Conservation (phyloP, 768 basidiomycete genomes). For the Tylopilus rubrobrunneus region DNA sequence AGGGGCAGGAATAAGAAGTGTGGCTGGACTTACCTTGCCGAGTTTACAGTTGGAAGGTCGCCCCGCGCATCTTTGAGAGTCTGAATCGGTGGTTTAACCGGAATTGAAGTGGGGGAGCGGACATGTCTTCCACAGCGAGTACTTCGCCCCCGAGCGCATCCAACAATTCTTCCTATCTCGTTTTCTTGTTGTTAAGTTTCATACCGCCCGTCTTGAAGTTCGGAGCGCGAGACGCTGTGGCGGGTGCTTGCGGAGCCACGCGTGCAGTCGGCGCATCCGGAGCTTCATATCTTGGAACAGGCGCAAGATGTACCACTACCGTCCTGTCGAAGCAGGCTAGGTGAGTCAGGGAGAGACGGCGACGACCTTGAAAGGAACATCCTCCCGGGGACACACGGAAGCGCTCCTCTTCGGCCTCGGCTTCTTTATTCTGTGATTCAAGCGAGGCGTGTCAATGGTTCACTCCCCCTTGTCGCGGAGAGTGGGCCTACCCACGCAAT, state of each 20-base stretch:
- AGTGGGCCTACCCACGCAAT: constrained; percentile 73
- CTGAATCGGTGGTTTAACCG: constrained; percentile 42
- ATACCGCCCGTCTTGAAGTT: constrained; percentile 94
- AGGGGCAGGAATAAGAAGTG: background rate
- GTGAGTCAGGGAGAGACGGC: no score
- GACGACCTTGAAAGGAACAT: no score
- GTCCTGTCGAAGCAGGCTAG: no score
- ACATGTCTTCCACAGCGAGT: constrained; percentile 49
- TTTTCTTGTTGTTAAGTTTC: constrained; percentile 94
- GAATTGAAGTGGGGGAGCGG: constrained; percentile 49
- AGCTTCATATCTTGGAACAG: constrained; percentile 69
- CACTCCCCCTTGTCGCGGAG: no score
- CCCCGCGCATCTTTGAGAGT: constrained; percentile 49
- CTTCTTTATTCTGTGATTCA: constrained; percentile 83
- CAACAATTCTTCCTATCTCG: constrained; percentile 80
- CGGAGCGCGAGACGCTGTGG: constrained; percentile 55
- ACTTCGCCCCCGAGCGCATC: constrained; percentile 84
- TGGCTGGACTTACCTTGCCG: constrained; percentile 58
- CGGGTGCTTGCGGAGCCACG: constrained; percentile 40
- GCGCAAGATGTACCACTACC: constrained; percentile 58
- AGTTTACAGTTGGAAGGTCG: constrained; percentile 69
- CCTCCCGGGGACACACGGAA: no score
- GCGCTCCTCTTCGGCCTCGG: constrained; percentile 98
- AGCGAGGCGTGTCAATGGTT: background rate
- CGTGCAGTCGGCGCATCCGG: constrained; percentile 48